Conservation (phyloP, 805 yeast genomes). For the Metschnikowia drakensbergensis region DNA sequence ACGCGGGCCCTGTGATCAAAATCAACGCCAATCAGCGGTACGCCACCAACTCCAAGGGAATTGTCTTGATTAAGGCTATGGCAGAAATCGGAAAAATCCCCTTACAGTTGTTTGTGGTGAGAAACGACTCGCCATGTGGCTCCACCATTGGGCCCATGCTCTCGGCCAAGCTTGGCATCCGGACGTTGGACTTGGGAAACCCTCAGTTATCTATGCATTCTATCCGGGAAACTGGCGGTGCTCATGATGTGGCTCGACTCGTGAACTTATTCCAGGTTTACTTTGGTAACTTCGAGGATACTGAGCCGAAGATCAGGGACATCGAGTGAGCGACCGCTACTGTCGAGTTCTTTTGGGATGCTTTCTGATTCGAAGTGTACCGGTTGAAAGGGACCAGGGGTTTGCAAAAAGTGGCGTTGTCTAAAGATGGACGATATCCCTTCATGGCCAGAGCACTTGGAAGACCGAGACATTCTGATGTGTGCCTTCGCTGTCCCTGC, state of each 20-base stretch:
- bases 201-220: constrained; percentile 94
- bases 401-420: no score
- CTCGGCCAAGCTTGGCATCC: constrained; percentile 79
- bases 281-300: constrained; percentile 38
- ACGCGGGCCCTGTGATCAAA: constrained; percentile 89
- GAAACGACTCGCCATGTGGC: constrained; percentile 93
- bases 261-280: constrained; percentile 59
- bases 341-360: not conserved
- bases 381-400: no score
- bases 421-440: no score
- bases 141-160: constrained; percentile 95
- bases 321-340: not conserved
- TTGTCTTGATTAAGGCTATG: constrained; percentile 67
- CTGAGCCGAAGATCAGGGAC: constrained; percentile 20
- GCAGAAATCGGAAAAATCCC: constrained; percentile 74
- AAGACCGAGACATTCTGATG: no score
- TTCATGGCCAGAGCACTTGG: no score
- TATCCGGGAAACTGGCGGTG: constrained; percentile 86
- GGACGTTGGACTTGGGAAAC: constrained; percentile 86
- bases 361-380: no score
- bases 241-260: constrained; percentile 64
- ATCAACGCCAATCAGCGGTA: constrained; percentile 94
- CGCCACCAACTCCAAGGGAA: constrained; percentile 89
- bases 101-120: constrained; percentile 85
- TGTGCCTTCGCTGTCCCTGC: no score